Percentiles rank a stretch among this genome's conserved stretches.
Evolutionary conservation across 176 grass and related monocot genomes (phyloP).

Genomic region (Avena insularis): DNA sequence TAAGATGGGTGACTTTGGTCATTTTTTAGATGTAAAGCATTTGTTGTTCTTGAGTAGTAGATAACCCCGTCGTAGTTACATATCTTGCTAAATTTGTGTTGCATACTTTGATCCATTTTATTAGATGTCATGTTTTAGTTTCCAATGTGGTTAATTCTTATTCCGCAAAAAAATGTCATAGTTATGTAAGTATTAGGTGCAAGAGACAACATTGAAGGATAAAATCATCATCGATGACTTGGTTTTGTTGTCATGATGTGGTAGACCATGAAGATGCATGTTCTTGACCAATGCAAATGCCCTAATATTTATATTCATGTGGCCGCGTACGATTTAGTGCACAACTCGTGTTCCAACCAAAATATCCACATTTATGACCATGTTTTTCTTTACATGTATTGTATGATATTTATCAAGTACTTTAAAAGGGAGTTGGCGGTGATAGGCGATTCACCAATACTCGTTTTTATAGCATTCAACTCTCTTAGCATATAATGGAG

Average conservation of each 20-base stretch:
- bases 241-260: not conserved
- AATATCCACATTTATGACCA: not conserved
- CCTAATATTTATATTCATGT: not conserved
- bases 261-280: not conserved
- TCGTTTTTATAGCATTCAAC: too few relatives aligned
- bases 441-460: not conserved
- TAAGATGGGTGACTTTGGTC: not conserved
- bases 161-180: not conserved
- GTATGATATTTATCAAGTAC: not conserved
- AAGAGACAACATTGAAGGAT: not conserved
- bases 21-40: not conserved
- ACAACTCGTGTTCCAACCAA: not conserved
- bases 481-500: too few relatives aligned
- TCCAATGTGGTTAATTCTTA: not conserved
- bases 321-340: not conserved
- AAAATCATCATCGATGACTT: not conserved
- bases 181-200: not conserved
- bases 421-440: not conserved
- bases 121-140: not conserved
- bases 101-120: too few relatives aligned
- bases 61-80: too few relatives aligned
- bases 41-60: too few relatives aligned
- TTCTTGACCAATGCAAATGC: not conserved
- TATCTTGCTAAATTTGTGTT: too few relatives aligned
- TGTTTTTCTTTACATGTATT: not conserved